Base-by-base conservation (phyloP, 768 basidiomycete species). In the Mycena pura region DNA sequence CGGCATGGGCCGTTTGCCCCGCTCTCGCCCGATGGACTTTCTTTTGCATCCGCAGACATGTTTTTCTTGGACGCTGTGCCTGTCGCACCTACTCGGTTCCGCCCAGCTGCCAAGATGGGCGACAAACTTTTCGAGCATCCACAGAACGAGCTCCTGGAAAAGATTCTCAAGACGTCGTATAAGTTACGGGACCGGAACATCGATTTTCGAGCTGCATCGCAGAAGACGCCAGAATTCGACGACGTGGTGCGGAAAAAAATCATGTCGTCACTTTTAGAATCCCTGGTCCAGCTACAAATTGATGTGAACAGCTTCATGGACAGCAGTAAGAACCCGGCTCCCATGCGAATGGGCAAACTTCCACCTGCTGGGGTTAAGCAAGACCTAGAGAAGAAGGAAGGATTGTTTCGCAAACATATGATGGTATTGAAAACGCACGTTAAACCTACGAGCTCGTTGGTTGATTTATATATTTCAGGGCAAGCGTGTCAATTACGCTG, bases 401-500 rank as follows among this genome's bases (percentile, higher is more conserved):
- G 97, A 43, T 73, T 99, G 47, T 99, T 99, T 84, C 84, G 97
- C 58, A 97, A 96, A 77, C 88, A 99, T 71, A 99, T 99, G 97
- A 99, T 99, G 97, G 96, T 95, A 58, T 57, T 84, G 74, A 24
- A 48, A 7, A 7, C 34, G 53, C 49, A 27, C 54, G 6, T 27
- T 55, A 15, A n/a, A 27, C 46, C 22, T 55, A 50, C 9, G n/a
- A 38, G 31, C 46, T 13, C 10, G 31, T 29, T 29, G 46, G 34
- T 22, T 44, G 57, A 28, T 41, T 58, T 43, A 40, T 11, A 41
- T 46, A 15, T 57, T 28, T 40, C 57, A 98, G 96, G 97, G 97
- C 10, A 99, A 99, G 81, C 95, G 97, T 70, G 97, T 99, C 62
- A 99, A 99, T 75, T 97, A 96, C 73, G 96, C 97, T 39, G 97